phyloP scores from a whole-genome alignment of 1,139 yeast species.

The Suhomyces ambrosiae region DNA sequence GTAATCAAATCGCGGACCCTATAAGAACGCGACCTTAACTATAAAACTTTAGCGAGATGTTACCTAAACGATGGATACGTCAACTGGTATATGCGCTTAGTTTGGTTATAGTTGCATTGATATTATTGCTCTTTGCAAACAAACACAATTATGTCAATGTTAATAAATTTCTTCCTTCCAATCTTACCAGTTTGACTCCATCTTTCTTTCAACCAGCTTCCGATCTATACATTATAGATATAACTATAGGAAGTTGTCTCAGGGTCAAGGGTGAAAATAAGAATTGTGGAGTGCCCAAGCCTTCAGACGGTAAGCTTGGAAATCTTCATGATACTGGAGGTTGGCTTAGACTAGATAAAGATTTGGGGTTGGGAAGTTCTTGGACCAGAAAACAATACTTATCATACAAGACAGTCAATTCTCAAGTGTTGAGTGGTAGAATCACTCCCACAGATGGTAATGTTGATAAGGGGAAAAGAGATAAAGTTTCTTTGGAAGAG shows the following conservation, averaged over 20 bases:
- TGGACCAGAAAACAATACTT: constrained; percentile 37
- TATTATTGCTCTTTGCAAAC: constrained; percentile 36
- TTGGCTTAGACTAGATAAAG: constrained; percentile 43
- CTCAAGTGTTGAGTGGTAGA: constrained; percentile 22
- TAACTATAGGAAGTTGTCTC: constrained; percentile 36
- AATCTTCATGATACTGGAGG: constrained; percentile 31
- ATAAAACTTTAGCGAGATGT: constrained; percentile 1
- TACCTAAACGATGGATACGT: constrained; percentile 24
- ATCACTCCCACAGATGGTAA: constrained; percentile 3
- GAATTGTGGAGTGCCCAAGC: constrained; percentile 37
- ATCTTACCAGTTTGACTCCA: constrained; percentile 36
- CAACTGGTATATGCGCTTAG: constrained; percentile 24
- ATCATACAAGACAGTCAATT: constrained; percentile 34
- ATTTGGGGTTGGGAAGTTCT: constrained; percentile 37
- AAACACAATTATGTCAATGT: constrained; percentile 32
- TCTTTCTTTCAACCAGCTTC: constrained; percentile 45
- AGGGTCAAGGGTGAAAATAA: constrained; percentile 26
- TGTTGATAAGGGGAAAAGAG: constrained; percentile 2
- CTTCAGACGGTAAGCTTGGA: constrained; percentile 33
- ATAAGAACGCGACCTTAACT: background rate
- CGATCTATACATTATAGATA: constrained; percentile 40
- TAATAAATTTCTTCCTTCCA: constrained; percentile 32
- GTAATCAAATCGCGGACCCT: background rate
- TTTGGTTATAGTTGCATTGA: constrained; percentile 21
- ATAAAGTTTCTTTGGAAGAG: constrained; percentile 2